phyloP scores from a whole-genome alignment of 352 stramenopile genomes.

The Pythium pyrilobum region DNA sequence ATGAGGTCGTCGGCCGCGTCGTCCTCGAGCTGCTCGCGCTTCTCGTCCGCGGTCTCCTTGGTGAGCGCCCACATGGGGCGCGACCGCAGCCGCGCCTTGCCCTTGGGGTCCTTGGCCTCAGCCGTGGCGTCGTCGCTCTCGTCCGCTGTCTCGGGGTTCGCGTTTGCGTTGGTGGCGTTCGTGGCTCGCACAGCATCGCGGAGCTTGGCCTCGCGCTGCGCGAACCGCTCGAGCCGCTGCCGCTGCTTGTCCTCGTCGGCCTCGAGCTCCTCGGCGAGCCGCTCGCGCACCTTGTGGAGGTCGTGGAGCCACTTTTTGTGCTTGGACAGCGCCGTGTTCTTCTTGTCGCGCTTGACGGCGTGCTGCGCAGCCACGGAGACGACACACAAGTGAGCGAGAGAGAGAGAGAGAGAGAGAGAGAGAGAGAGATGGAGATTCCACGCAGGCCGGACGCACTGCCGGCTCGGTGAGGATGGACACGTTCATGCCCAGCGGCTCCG shows the following conservation, averaged over 20 bases:
- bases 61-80: conserved; percentile 91
- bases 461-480: conserved; percentile 74
- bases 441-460: conserved; percentile 22
- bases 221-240: conserved; percentile 60
- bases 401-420: neutral
- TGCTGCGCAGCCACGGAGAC: conserved; percentile 30
- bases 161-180: conserved; percentile 23
- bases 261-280: conserved; percentile 73
- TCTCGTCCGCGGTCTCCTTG: conserved; percentile 76
- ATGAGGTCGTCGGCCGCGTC: conserved; percentile 90
- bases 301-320: conserved; percentile 93
- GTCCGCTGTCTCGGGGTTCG: conserved; percentile 10
- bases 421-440: neutral
- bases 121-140: conserved; percentile 19
- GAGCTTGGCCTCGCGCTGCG: conserved; percentile 70
- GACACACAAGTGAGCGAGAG: neutral
- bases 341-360: conserved; percentile 84
- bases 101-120: conserved; percentile 16
- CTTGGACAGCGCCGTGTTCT: conserved; percentile 88
- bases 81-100: conserved; percentile 20
- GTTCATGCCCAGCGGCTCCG: conserved; percentile 69
- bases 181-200: conserved; percentile 56
- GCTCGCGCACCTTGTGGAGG: conserved; percentile 87
- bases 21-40: conserved; percentile 66
- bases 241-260: conserved; percentile 72